Percentiles rank a stretch among this genome's conserved stretches.
Conservation (phyloP, 495 filamentous ascomycete species). For the Penicillium odoratum region DNA sequence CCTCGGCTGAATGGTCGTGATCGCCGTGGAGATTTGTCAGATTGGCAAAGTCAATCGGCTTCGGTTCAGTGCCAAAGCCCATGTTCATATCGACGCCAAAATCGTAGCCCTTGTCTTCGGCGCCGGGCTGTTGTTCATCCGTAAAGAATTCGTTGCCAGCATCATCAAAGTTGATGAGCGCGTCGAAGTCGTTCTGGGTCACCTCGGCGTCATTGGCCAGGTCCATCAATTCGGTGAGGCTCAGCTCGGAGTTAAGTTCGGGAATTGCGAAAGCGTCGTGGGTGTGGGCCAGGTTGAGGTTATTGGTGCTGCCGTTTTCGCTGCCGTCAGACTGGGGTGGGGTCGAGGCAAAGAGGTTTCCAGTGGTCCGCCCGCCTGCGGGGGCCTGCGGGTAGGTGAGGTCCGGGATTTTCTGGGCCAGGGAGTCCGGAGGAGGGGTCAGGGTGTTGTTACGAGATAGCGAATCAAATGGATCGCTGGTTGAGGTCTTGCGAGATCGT, state of each 20-base stretch:
- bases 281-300: conserved; percentile 37
- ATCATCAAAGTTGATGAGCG: conserved; percentile 50
- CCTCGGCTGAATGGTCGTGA: conserved; percentile 17
- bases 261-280: conserved; percentile 39
- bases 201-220: conserved; percentile 50
- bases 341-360: conserved; percentile 40
- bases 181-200: conserved; percentile 52
- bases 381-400: conserved; percentile 40
- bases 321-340: conserved; percentile 47
- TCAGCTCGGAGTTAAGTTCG: conserved; percentile 38
- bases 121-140: conserved; percentile 20
- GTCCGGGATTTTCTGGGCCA: conserved; percentile 46
- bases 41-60: conserved; percentile 28
- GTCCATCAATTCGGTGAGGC: conserved; percentile 48
- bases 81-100: conserved; percentile 33
- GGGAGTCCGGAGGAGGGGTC: conserved; percentile 47
- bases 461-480: conserved; percentile 22
- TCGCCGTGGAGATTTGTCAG: neutral
- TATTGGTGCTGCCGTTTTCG: conserved; percentile 47
- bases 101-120: conserved; percentile 23
- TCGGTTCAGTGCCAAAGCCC: conserved; percentile 33
- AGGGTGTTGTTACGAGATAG: conserved; percentile 34
- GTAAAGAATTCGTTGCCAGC: conserved; percentile 40
- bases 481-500: conserved; percentile 11
- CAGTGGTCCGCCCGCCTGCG: conserved; percentile 18